phyloP scores from a whole-genome alignment of 192 early-diverging fungal species.

The Coemansia sp. region DNA sequence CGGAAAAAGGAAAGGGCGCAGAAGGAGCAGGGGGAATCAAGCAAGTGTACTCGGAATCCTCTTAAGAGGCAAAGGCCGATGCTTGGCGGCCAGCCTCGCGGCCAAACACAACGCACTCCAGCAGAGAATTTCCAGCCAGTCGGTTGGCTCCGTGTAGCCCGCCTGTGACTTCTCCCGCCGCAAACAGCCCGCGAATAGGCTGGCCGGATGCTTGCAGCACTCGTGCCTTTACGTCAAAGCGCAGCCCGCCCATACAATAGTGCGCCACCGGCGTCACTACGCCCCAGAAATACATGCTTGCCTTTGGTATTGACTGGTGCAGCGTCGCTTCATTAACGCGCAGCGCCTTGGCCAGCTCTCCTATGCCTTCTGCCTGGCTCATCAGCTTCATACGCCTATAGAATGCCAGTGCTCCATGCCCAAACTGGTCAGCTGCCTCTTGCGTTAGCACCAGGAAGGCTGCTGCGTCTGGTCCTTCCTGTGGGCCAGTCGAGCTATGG shows the following conservation, averaged over 20 bases:
- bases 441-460: slow-evolving; percentile 51
- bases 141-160: slow-evolving; percentile 97
- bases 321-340: slow-evolving; percentile 51
- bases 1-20: too few species aligned
- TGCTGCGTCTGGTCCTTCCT: slow-evolving; percentile 10
- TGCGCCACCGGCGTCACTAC: slow-evolving; percentile 79
- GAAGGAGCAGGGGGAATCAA: too few species aligned
- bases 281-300: slow-evolving; percentile 61
- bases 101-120: slow-evolving; percentile 95
- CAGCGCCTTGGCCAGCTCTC: slow-evolving; percentile 19
- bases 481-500: not conserved
- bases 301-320: slow-evolving; percentile 21
- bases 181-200: slow-evolving; percentile 79
- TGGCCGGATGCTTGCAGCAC: slow-evolving; percentile 47
- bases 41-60: too few species aligned
- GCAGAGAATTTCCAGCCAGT: slow-evolving; percentile 88
- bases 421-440: slow-evolving; percentile 41
- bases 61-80: slow-evolving; percentile 12
- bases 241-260: slow-evolving; percentile 77
- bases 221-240: slow-evolving; percentile 27
- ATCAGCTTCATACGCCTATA: slow-evolving; percentile 49
- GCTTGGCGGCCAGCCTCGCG: slow-evolving; percentile 76
- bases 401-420: slow-evolving; percentile 41
- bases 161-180: slow-evolving; percentile 91
- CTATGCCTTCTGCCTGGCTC: slow-evolving; percentile 11